phyloP scores from a whole-genome alignment of 331 rosid species.

The Malus hybrid region DNA sequence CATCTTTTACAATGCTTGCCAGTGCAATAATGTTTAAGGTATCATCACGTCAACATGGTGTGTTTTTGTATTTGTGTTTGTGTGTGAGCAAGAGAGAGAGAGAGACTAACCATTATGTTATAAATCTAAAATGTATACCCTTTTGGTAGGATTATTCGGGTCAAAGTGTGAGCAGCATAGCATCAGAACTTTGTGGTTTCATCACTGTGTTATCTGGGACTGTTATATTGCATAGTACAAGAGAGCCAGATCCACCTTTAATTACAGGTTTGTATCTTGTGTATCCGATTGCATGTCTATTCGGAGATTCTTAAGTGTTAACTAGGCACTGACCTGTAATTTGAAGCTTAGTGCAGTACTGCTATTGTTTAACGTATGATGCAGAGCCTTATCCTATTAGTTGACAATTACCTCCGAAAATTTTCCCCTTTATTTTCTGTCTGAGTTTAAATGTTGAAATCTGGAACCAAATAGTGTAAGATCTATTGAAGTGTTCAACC shows the following conservation, averaged over 20 bases:
- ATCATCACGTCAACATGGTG: constrained; percentile 8
- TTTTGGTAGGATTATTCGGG: constrained; percentile 74
- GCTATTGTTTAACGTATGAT: not conserved
- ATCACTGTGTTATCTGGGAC: constrained; percentile 81
- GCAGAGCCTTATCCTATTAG: not conserved
- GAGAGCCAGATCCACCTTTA: constrained; percentile 58
- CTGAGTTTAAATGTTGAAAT: not conserved
- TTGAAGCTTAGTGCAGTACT: not conserved
- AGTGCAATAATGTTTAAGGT: constrained; percentile 94
- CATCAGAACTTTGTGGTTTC: constrained; percentile 83
- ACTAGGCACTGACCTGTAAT: not conserved
- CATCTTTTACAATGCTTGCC: constrained; percentile 80
- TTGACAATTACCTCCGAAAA: not conserved
- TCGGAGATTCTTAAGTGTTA: not conserved
- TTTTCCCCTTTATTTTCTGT: not conserved
- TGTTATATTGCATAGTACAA: constrained; percentile 63
- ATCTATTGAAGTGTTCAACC: not conserved
- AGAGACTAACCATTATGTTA: not conserved
- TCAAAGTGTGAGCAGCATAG: constrained; percentile 81
- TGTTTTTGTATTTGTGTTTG: not conserved
- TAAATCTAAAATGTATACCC: not conserved
- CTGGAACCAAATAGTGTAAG: not conserved
- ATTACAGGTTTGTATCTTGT: constrained; percentile 43
- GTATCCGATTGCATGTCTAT: not conserved
- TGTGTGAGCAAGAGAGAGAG: not conserved